phyloP scores from a whole-genome alignment of 1,284 basidiomycete species.

The Stygiomarasmius scandens region DNA sequence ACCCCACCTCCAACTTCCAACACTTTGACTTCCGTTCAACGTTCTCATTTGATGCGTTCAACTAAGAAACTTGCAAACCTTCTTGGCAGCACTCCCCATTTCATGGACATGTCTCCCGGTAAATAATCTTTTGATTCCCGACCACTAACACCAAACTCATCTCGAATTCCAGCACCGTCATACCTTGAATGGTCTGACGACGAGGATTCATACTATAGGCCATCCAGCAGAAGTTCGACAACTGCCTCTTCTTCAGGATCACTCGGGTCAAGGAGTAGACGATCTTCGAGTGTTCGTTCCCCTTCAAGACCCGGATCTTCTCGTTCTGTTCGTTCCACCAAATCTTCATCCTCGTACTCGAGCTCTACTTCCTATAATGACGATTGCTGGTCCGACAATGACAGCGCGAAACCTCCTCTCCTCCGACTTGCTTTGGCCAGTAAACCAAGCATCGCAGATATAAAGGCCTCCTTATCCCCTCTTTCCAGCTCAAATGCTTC shows the following conservation, averaged over 20 bases:
- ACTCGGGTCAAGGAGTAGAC: too few species aligned
- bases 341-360: not conserved
- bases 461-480: not conserved
- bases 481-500: not conserved
- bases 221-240: constrained; percentile 10
- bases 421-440: constrained; percentile 24
- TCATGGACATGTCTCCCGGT: constrained; percentile 46
- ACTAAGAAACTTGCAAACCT: constrained; percentile 64
- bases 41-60: constrained; percentile 56
- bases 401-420: constrained; percentile 23
- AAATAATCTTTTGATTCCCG: too few species aligned
- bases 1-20: constrained; percentile 65
- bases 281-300: not conserved
- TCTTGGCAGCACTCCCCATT: constrained; percentile 61
- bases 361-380: not conserved
- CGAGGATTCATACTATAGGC: constrained; percentile 6
- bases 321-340: constrained; percentile 4
- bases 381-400: not conserved
- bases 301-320: not conserved
- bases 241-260: not conserved
- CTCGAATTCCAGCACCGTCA: not conserved
- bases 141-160: too few species aligned
- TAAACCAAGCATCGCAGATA: not conserved
- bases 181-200: constrained; percentile 10
- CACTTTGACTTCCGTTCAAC: constrained; percentile 52